A percentile compares a stretch with the other conserved stretches of the same genome.
Conservation (phyloP, 1,284 basidiomycete species). For the Athelia psychrophila region DNA sequence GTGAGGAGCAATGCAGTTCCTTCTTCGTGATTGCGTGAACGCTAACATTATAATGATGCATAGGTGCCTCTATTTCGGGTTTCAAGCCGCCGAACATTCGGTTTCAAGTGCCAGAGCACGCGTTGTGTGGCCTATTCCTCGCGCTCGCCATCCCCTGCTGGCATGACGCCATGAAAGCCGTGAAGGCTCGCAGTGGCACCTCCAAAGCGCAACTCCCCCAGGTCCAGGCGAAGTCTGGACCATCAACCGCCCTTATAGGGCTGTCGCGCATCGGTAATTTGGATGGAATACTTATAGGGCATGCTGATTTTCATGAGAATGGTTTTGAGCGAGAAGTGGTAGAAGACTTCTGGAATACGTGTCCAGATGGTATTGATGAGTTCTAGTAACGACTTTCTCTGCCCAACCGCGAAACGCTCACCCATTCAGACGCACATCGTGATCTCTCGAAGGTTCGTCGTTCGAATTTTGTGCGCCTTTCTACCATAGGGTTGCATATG, state of each 20-base stretch:
- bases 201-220: constrained; percentile 31
- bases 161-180: constrained; percentile 62
- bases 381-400: too few relatives aligned
- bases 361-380: constrained; percentile 51
- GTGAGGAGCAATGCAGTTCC: constrained; percentile 34
- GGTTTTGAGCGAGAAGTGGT: constrained; percentile 62
- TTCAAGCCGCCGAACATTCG: constrained; percentile 43
- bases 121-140: constrained; percentile 67
- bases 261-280: constrained; percentile 77
- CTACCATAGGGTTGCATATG: too few relatives aligned
- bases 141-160: constrained; percentile 66
- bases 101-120: constrained; percentile 46
- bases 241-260: constrained; percentile 65
- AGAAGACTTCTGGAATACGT: constrained; percentile 54
- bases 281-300: constrained; percentile 75
- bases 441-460: too few relatives aligned
- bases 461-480: too few relatives aligned
- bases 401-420: too few relatives aligned
- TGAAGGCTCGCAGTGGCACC: constrained; percentile 45
- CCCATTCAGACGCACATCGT: too few relatives aligned
- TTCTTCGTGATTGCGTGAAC: constrained; percentile 1
- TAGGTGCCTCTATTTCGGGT: constrained; percentile 74
- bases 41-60: constrained; percentile 1
- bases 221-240: constrained; percentile 17
- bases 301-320: constrained; percentile 59